A percentile compares a stretch with the other conserved stretches of the same genome.
phyloP scores from a whole-genome alignment of 2,329 filamentous ascomycete species.

The Cadophora malorum region DNA sequence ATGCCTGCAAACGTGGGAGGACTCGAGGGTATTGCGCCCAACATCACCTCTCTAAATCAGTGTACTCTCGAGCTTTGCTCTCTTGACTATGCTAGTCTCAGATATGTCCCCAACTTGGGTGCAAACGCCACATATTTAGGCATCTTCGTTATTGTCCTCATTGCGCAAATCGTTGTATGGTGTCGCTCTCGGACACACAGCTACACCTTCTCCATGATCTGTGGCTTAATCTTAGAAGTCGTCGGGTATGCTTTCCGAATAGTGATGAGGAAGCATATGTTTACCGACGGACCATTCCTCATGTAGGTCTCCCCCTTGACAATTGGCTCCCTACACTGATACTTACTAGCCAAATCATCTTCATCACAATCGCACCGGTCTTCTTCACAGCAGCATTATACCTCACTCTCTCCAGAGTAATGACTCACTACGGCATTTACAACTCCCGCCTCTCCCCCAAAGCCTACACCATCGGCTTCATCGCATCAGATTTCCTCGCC shows the following conservation, averaged over 20 bases:
- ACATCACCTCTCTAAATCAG: slow-evolving; percentile 5
- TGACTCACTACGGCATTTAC: slow-evolving; percentile 51
- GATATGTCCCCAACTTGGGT: slow-evolving; percentile 29
- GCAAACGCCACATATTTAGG: slow-evolving; percentile 44
- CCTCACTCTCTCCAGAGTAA: slow-evolving; percentile 60
- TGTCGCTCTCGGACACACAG: slow-evolving; percentile 61
- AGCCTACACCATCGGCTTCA: slow-evolving; percentile 54
- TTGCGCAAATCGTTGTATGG: slow-evolving; percentile 33
- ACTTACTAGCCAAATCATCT: slow-evolving; percentile 59
- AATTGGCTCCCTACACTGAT: background rate
- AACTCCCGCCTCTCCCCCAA: slow-evolving; percentile 52
- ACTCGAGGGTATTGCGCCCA: slow-evolving; percentile 7
- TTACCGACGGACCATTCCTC: slow-evolving; percentile 33
- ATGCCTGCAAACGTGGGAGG: background rate
- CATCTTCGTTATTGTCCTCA: slow-evolving; percentile 32
- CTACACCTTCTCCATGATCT: slow-evolving; percentile 58
- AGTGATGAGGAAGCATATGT: slow-evolving; percentile 37
- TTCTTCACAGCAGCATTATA: slow-evolving; percentile 68
- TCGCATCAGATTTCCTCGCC: slow-evolving; percentile 60
- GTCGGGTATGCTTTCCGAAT: slow-evolving; percentile 59
- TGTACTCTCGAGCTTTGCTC: slow-evolving; percentile 23
- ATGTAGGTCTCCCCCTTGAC: slow-evolving; percentile 28
- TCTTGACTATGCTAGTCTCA: slow-evolving; percentile 30
- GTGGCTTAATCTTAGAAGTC: slow-evolving; percentile 60
- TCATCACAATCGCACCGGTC: slow-evolving; percentile 49